phyloP scores from a whole-genome alignment of 2,329 filamentous ascomycete species.

The Cercospora beticola region DNA sequence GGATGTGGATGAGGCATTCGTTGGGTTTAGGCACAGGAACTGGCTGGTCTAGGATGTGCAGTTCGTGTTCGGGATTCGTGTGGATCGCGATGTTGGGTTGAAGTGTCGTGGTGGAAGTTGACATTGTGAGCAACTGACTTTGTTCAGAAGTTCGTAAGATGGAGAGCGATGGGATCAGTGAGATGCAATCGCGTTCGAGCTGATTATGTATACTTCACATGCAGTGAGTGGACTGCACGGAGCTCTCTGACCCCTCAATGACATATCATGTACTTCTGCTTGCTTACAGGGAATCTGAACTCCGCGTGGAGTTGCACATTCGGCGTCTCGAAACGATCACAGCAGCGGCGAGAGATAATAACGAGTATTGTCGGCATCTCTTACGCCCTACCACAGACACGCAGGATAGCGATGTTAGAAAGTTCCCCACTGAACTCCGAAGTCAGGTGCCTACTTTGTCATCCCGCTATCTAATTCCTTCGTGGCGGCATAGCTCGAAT shows the following conservation, averaged over 20 bases:
- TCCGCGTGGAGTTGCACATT: background rate
- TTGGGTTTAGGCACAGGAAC: constrained; percentile 31
- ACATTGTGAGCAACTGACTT: background rate
- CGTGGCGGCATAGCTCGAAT: background rate
- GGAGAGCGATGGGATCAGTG: background rate
- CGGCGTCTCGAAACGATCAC: background rate
- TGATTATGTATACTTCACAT: background rate
- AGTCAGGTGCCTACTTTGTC: background rate
- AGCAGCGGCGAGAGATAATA: background rate
- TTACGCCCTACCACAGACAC: background rate
- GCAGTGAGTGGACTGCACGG: background rate
- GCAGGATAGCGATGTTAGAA: background rate
- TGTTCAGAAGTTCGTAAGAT: background rate
- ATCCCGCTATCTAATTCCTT: background rate
- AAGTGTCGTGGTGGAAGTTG: background rate
- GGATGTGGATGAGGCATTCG: constrained; percentile 36
- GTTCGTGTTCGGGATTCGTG: constrained; percentile 36
- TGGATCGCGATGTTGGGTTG: constrained; percentile 34
- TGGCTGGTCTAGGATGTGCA: constrained; percentile 29
- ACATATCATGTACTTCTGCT: background rate
- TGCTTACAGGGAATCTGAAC: background rate
- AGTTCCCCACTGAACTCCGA: background rate
- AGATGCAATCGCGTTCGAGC: background rate
- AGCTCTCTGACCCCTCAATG: constrained; percentile 5
- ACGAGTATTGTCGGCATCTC: background rate